phyloP scores from a whole-genome alignment of 306 rosid genomes.

The Carpinus viminea region DNA sequence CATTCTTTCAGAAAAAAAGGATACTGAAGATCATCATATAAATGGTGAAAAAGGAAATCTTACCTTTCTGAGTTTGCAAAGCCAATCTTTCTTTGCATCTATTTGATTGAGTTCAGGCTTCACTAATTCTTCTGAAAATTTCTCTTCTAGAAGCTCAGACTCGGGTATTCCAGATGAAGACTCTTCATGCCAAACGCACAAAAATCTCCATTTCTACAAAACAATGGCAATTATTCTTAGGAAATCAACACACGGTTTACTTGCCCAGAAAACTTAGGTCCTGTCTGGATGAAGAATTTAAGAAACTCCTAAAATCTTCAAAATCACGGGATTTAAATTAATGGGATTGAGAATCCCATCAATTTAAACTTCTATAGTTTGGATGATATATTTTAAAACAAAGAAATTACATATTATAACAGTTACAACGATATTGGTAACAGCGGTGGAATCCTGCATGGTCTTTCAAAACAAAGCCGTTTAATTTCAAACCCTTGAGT shows the following conservation, averaged over 20 bases:
- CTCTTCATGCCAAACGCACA: constrained; percentile 40
- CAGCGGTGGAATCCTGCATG: background rate
- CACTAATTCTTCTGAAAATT: constrained; percentile 35
- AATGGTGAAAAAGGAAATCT: constrained; percentile 17
- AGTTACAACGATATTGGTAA: background rate
- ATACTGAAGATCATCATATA: constrained; percentile 4
- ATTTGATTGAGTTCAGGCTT: constrained; percentile 22
- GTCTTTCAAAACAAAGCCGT: background rate
- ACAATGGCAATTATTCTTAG: constrained; percentile 6
- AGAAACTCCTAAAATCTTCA: too few species aligned
- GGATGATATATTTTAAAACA: too few species aligned
- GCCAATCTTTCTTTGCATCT: constrained; percentile 37
- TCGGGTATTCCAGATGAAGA: constrained; percentile 28
- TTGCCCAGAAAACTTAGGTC: background rate
- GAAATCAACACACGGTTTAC: background rate
- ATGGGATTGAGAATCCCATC: background rate
- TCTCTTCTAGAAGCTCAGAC: constrained; percentile 33
- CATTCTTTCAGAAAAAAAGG: too few species aligned
- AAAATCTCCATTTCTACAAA: constrained; percentile 42
- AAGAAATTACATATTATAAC: too few species aligned
- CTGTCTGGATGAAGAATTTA: background rate
- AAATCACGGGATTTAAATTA: too few species aligned
- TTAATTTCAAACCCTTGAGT: background rate
- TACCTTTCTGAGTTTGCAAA: constrained; percentile 38
- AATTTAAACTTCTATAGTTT: too few species aligned